These are phyloP conservation scores for Coelastrella sp. DNA, from an alignment of 139 green algal species.

Conservation along the genomic window DNA sequence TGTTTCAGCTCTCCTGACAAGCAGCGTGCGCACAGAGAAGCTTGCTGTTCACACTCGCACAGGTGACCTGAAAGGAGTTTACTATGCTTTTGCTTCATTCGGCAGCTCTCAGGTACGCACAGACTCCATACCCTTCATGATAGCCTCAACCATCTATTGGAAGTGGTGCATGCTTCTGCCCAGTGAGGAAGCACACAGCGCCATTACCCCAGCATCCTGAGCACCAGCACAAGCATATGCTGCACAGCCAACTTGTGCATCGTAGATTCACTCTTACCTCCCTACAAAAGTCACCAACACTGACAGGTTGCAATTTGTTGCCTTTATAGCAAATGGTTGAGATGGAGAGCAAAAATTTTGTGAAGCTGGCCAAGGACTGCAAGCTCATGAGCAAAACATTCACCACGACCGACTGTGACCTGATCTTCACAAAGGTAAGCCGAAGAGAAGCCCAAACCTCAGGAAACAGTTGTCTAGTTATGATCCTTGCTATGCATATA, in stretches of 20 bases:
- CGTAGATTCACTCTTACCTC: not conserved
- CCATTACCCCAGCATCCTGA: not conserved
- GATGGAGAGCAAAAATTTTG: slow-evolving; percentile 61
- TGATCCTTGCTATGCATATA: no score
- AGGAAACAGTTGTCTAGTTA: not conserved
- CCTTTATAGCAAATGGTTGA: slow-evolving; percentile 26
- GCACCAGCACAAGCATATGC: not conserved
- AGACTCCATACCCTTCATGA: no score
- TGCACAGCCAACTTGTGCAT: not conserved
- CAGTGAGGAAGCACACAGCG: not conserved
- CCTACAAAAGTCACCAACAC: not conserved
- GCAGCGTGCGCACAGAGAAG: no score
- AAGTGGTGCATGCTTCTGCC: no score
- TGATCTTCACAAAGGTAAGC: slow-evolving; percentile 73
- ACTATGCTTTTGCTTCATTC: slow-evolving; percentile 64
- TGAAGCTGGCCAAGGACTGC: slow-evolving; percentile 66
- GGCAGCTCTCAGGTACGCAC: slow-evolving; percentile 39
- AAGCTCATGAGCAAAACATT: slow-evolving; percentile 47
- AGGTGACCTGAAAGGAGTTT: slow-evolving; percentile 65
- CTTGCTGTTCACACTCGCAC: not conserved
- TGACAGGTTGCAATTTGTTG: not conserved
- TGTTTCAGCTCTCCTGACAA: no score
- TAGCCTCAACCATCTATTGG: no score
- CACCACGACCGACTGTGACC: slow-evolving; percentile 69
- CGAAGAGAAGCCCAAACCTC: not conserved